A percentile compares a stretch with the other conserved stretches of the same genome.
Conservation (phyloP, 192 early-diverging fungal genomes). For the Geranomyces variabilis region DNA sequence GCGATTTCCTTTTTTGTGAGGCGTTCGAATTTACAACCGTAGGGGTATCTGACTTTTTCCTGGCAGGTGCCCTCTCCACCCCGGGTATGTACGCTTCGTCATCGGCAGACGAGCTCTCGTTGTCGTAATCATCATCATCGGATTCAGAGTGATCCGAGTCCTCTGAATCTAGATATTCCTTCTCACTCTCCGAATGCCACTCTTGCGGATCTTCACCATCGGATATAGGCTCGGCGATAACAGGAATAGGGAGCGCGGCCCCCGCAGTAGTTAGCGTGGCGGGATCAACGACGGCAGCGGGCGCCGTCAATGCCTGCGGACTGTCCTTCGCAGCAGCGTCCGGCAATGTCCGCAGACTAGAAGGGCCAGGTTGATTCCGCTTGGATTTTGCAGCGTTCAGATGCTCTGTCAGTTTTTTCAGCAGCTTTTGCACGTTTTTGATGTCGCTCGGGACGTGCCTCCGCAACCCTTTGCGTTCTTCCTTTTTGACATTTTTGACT, state of each 20-base stretch:
- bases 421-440: constrained; percentile 45
- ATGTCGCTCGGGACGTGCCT: constrained; percentile 38
- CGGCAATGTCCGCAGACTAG: too few species aligned
- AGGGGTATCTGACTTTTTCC: too few species aligned
- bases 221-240: constrained; percentile 13
- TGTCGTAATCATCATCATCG: constrained; percentile 22
- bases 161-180: constrained; percentile 39
- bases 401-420: constrained; percentile 30
- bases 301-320: neutral
- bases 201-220: constrained; percentile 22
- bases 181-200: constrained; percentile 40
- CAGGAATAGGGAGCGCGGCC: neutral
- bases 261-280: neutral
- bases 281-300: neutral
- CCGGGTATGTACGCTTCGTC: constrained; percentile 28
- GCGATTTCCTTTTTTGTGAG: neutral
- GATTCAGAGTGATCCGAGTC: constrained; percentile 21
- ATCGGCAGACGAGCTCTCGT: constrained; percentile 2
- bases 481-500: constrained; percentile 28
- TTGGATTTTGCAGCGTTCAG: constrained; percentile 11
- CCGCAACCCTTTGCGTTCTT: constrained; percentile 31
- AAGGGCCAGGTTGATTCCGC: neutral
- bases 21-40: neutral
- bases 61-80: neutral
- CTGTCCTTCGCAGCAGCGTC: too few species aligned